Conservation (phyloP, 352 stramenopile genomes). For the Hyaloperonospora brassicae region DNA sequence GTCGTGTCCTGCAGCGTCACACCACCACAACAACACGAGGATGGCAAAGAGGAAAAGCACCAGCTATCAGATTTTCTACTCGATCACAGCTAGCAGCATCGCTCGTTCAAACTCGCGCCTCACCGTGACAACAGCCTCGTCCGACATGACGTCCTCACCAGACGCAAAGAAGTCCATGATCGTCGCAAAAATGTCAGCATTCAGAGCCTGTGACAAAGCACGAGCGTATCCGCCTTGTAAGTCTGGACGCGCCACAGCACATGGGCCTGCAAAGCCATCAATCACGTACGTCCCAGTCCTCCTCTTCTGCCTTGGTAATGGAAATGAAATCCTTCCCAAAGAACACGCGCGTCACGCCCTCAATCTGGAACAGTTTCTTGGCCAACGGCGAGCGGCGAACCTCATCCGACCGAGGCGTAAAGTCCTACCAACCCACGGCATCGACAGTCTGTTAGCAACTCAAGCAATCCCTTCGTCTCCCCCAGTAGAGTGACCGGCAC, state of each 20-base stretch:
- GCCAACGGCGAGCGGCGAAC: conserved; percentile 90
- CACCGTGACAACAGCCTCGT: conserved; percentile 75
- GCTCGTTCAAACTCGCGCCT: not conserved
- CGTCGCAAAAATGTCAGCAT: conserved; percentile 91
- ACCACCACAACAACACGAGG: not conserved
- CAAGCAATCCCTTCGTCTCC: not conserved
- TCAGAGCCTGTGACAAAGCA: conserved; percentile 44
- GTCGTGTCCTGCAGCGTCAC: conserved; percentile 61
- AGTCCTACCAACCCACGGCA: conserved; percentile 46
- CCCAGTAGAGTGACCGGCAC: not conserved
- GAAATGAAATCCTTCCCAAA: conserved; percentile 98
- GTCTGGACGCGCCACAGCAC: not conserved
- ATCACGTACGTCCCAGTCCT: conserved; percentile 88
- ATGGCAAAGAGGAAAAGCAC: not conserved
- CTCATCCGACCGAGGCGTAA: conserved; percentile 76
- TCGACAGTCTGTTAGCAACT: no score
- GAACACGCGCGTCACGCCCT: conserved; percentile 94
- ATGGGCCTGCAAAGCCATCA: not conserved
- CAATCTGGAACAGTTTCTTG: conserved; percentile 94
- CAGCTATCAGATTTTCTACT: not conserved
- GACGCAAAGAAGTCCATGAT: conserved; percentile 98
- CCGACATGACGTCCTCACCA: conserved; percentile 85
- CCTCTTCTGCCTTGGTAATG: conserved; percentile 93
- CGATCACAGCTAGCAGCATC: not conserved
- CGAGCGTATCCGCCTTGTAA: not conserved